Conservation (phyloP, 805 yeast species). For the Yamadazyma olivae region DNA sequence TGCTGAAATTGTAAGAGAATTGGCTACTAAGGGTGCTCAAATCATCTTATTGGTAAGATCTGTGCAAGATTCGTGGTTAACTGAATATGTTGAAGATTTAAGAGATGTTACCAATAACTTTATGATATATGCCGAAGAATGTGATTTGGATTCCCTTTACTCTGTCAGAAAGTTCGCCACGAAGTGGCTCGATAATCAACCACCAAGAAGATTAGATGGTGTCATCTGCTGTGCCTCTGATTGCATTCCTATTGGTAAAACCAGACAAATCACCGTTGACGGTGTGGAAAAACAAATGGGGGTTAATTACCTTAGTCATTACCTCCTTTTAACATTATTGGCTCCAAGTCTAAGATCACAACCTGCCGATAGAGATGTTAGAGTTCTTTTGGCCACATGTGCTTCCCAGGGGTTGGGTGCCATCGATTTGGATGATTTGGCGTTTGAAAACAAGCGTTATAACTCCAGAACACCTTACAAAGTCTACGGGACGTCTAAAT, state of each 20-base stretch:
- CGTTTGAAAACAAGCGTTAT: constrained; percentile 60
- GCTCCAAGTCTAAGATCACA: constrained; percentile 85
- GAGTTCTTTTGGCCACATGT: constrained; percentile 78
- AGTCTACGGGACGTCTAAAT: constrained; percentile 78
- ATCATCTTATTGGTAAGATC: constrained; percentile 67
- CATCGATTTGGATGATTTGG: constrained; percentile 59
- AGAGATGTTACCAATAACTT: constrained; percentile 67
- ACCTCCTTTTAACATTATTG: constrained; percentile 72
- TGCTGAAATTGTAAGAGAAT: constrained; percentile 64
- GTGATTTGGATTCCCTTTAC: constrained; percentile 71
- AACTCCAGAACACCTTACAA: constrained; percentile 66
- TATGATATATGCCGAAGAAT: constrained; percentile 85
- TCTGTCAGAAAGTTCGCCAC: constrained; percentile 90
- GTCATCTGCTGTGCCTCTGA: constrained; percentile 87
- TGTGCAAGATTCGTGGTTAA: constrained; percentile 64
- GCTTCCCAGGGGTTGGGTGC: constrained; percentile 71
- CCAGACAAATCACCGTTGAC: constrained; percentile 68
- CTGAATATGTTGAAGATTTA: constrained; percentile 76
- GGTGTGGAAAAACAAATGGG: constrained; percentile 88
- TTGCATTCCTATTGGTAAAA: constrained; percentile 62
- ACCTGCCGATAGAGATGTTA: constrained; percentile 92
- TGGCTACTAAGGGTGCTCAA: constrained; percentile 86
- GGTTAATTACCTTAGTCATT: constrained; percentile 77
- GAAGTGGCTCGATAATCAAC: constrained; percentile 85
- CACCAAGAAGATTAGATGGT: constrained; percentile 90